A percentile compares a stretch with the other conserved stretches of the same genome.
phyloP scores from a whole-genome alignment of 176 grass and related monocot species.

The Cenchrus fungigraminus region DNA sequence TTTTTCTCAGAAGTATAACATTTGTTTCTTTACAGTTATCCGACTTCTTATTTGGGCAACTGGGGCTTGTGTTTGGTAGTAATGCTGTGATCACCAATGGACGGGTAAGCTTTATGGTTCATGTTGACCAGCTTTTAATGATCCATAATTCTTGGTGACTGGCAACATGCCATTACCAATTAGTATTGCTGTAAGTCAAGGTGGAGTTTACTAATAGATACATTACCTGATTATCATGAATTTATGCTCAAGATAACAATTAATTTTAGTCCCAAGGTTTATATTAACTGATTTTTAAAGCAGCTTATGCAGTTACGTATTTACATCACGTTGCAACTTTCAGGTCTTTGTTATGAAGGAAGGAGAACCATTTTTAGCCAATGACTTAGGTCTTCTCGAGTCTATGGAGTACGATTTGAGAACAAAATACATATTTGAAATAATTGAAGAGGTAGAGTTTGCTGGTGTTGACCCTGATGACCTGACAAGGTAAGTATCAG shows the following conservation, averaged over 20 bases:
- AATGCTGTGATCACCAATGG: slow-evolving; percentile 99
- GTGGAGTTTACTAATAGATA: not conserved
- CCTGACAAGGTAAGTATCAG: slow-evolving; percentile 74
- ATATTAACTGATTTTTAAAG: slow-evolving; percentile 36
- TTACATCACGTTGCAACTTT: slow-evolving; percentile 35
- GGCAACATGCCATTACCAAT: slow-evolving; percentile 5
- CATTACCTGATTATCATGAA: not conserved
- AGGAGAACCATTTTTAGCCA: slow-evolving; percentile 73
- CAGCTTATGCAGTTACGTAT: slow-evolving; percentile 32
- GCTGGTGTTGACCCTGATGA: slow-evolving; percentile 79
- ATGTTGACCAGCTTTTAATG: slow-evolving; percentile 15
- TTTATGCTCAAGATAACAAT: slow-evolving; percentile 7
- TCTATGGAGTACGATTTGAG: slow-evolving; percentile 81
- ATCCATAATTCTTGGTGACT: slow-evolving; percentile 3
- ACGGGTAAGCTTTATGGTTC: slow-evolving; percentile 66
- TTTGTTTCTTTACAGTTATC: slow-evolving; percentile 65
- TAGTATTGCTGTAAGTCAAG: not conserved
- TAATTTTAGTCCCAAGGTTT: slow-evolving; percentile 26
- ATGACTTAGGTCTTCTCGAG: slow-evolving; percentile 89
- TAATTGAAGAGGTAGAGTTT: slow-evolving; percentile 84
- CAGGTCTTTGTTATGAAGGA: slow-evolving; percentile 83
- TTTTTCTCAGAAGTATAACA: slow-evolving; percentile 25
- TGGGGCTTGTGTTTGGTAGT: slow-evolving; percentile 78
- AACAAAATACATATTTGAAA: slow-evolving; percentile 91
- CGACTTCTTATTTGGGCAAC: slow-evolving; percentile 64